Evolutionary conservation across 139 green algal genomes (phyloP), one percentile per base, ranked within the genome.

Genomic region (Astrephomene gubernaculifera): DNA sequence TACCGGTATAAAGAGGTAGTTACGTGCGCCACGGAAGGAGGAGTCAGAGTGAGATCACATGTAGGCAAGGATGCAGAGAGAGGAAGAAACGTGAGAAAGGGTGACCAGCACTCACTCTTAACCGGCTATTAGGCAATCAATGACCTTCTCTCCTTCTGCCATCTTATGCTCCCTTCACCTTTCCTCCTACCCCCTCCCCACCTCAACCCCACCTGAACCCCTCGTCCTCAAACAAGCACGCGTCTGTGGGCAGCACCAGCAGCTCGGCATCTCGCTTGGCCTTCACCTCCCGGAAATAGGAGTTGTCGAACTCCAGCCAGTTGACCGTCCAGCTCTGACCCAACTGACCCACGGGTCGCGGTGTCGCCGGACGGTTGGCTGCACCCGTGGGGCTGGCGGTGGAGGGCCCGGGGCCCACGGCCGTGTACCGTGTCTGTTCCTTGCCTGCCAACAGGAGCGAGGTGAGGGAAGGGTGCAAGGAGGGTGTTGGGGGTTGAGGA

Each of bases 251-350:
- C 89, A 99, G 91, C 78, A 98, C 94, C 39, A 99, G 82, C 85
- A 99, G 90, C 0, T 99, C 95, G 0, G 73, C 87, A 72, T 99
- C 95, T 12, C 63, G 64, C 80, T 92, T 84, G 64, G 92, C 89
- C 91, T 97, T 96, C 60, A 84, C 78, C 61, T 80, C 63, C 31
- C 3, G 41, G 33, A 87, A 90, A 65, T 87, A 85, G 72, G 9
- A 88, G 89, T 98, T 99, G 91, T 99, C 91, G 85, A 98, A 99
- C 45, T 91, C 93, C 0, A 98, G 92, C 96, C 96, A 99, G 65
- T 99, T 89, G 25, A 87, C 75, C 1, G 96, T 99, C 96, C 96
- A 99, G 36, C 90, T 95, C 53, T 79, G 74, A 41, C 96, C 96
- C 57, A 73, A 41, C 35, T 35, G 31, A 3, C 54, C 78, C 21